Conservation (phyloP, 2,329 filamentous ascomycete genomes). For the Ceratocystis lukuohia region DNA sequence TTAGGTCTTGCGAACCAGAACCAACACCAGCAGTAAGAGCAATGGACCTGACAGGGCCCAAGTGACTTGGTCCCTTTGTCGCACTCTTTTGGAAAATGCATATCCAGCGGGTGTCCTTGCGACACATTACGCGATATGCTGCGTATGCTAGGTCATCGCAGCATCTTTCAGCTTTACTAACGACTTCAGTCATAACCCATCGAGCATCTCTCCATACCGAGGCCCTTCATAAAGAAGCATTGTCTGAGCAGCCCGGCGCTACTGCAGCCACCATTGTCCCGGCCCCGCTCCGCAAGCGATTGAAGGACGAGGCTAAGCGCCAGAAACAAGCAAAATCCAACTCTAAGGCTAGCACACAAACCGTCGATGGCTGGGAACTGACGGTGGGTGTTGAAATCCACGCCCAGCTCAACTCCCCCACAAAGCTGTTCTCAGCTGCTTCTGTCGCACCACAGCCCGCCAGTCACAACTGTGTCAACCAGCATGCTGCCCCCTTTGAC, state of each 20-base stretch:
- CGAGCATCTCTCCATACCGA: slow-evolving; percentile 20
- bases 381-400: slow-evolving; percentile 97
- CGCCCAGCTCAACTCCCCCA: slow-evolving; percentile 77
- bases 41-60: not conserved
- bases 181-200: not conserved
- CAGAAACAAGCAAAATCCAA: slow-evolving; percentile 45
- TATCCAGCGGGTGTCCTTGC: not conserved
- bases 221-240: slow-evolving; percentile 15
- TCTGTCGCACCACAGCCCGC: slow-evolving; percentile 35
- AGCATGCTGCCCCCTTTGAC: slow-evolving; percentile 81
- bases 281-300: slow-evolving; percentile 51
- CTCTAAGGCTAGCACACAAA: slow-evolving; percentile 35
- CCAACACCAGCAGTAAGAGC: not conserved
- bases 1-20: not conserved
- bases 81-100: not conserved
- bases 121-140: not conserved
- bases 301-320: slow-evolving; percentile 58
- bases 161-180: not conserved
- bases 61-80: not conserved
- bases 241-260: slow-evolving; percentile 19
- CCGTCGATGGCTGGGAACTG: slow-evolving; percentile 66
- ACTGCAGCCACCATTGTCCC: slow-evolving; percentile 20
- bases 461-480: slow-evolving; percentile 47
- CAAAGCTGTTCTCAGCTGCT: slow-evolving; percentile 78
- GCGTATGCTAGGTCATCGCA: not conserved